Evolutionary conservation across 495 filamentous ascomycete genomes (phyloP).

Genomic region (Venustampulla echinocandica): DNA sequence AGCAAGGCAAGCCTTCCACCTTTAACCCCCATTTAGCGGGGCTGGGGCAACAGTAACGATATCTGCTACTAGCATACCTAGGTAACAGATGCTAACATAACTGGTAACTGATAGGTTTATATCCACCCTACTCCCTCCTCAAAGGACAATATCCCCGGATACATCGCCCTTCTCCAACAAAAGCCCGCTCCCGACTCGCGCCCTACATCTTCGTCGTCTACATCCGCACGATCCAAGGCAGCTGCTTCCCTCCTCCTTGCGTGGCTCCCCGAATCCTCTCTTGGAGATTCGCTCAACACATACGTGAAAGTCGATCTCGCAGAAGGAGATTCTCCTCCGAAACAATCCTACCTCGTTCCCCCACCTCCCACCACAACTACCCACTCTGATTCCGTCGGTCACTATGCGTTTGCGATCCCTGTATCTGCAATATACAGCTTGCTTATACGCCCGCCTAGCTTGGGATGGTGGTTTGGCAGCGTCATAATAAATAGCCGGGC

Average conservation of each 20-base stretch:
- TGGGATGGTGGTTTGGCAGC: conserved; percentile 98
- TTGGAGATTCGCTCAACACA: conserved; percentile 76
- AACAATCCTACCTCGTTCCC: conserved; percentile 83
- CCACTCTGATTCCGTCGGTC: conserved; percentile 59
- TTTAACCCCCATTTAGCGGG: conserved; percentile 10
- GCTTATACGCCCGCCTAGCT: conserved; percentile 80
- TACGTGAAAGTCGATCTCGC: conserved; percentile 93
- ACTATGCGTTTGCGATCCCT: conserved; percentile 89
- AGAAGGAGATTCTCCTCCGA: conserved; percentile 70
- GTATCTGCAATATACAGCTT: conserved; percentile 84
- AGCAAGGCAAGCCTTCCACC: conserved; percentile 93
- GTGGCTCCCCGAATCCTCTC: conserved; percentile 86
- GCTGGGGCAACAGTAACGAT: conserved; percentile 8
- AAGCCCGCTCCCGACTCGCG: conserved; percentile 46
- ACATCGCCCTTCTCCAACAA: conserved; percentile 89
- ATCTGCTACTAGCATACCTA: conserved; percentile 18
- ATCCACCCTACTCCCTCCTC: conserved; percentile 91
- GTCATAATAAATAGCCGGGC: conserved; percentile 83
- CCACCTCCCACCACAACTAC: conserved; percentile 77
- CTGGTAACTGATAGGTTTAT: too few species aligned
- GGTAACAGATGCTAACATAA: too few species aligned
- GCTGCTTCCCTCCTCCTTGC: conserved; percentile 67
- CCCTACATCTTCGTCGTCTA: conserved; percentile 46
- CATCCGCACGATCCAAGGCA: conserved; percentile 27
- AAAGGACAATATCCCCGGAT: conserved; percentile 95